Percentiles rank a stretch among this genome's conserved stretches.
phyloP scores from a whole-genome alignment of 495 filamentous ascomycete genomes.

The Astrothelium subdiscretum region DNA sequence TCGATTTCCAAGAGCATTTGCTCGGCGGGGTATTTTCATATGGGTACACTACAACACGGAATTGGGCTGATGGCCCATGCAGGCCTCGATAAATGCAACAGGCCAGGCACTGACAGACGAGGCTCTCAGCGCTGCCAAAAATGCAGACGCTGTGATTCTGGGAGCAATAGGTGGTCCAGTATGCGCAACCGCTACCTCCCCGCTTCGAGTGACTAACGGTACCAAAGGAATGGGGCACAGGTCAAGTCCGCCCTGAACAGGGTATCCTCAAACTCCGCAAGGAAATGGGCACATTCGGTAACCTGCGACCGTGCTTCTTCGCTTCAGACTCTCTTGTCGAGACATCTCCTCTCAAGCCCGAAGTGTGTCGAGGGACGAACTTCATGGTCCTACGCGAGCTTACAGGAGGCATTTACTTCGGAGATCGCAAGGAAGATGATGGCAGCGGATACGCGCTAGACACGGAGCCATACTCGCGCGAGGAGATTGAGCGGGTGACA shows the following conservation, averaged over 20 bases:
- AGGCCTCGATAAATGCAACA: conserved; percentile 82
- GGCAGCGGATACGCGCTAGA: conserved; percentile 70
- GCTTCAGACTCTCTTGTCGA: conserved; percentile 80
- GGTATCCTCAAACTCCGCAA: conserved; percentile 89
- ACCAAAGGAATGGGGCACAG: conserved; percentile 77
- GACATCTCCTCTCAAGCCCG: conserved; percentile 76
- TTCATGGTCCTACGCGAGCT: conserved; percentile 93
- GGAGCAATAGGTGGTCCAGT: conserved; percentile 91
- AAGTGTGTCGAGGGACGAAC: conserved; percentile 77
- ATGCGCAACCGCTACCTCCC: conserved; percentile 21
- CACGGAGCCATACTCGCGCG: conserved; percentile 77
- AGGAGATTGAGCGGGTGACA: conserved; percentile 83
- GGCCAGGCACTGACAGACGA: conserved; percentile 70
- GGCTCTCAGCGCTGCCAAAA: conserved; percentile 75
- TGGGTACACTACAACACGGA: not conserved
- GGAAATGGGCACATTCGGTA: conserved; percentile 88
- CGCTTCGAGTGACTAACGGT: not conserved
- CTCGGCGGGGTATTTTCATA: conserved; percentile 71
- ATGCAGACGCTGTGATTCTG: conserved; percentile 82
- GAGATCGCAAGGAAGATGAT: conserved; percentile 78
- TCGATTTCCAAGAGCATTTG: conserved; percentile 87
- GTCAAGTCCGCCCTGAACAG: conserved; percentile 82
- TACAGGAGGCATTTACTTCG: conserved; percentile 95
- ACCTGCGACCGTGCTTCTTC: conserved; percentile 96
- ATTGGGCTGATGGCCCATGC: not conserved